Percentiles rank a stretch among this genome's conserved stretches.
Conservation (phyloP, 495 filamentous ascomycete genomes). For the Penicillium waksmanii region DNA sequence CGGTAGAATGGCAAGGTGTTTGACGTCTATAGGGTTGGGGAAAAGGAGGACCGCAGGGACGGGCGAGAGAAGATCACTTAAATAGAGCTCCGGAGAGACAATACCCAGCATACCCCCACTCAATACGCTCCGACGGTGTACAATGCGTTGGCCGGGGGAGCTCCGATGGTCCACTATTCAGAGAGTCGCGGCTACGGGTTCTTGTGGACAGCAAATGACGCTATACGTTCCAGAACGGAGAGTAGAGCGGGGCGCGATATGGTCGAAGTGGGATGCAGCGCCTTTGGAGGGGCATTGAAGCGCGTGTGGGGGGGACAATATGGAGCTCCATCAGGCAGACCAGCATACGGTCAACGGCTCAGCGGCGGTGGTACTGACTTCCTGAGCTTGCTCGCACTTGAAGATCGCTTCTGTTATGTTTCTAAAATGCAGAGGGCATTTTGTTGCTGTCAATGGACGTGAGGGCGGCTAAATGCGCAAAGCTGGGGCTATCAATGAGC, state of each 20-base stretch:
- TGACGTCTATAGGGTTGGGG: not conserved
- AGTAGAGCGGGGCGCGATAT: conserved; percentile 8
- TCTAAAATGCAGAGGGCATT: no score
- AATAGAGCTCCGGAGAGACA: conserved; percentile 18
- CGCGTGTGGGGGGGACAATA: not conserved
- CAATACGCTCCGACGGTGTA: conserved; percentile 17
- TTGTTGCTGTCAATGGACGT: not conserved
- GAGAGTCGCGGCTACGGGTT: conserved; percentile 7
- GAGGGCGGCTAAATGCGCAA: not conserved
- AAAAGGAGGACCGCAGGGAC: not conserved
- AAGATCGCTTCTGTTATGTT: no score
- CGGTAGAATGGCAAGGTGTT: not conserved
- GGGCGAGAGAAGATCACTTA: conserved; percentile 12
- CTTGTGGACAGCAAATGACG: conserved; percentile 18
- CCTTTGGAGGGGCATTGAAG: not conserved
- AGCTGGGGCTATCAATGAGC: not conserved
- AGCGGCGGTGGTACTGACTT: not conserved
- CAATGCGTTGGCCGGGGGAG: conserved; percentile 13
- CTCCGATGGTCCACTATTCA: conserved; percentile 10
- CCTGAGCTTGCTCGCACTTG: not conserved
- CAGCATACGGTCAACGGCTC: not conserved
- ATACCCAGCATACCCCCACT: conserved; percentile 1
- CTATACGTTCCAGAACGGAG: conserved; percentile 13
- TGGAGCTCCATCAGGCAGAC: not conserved
- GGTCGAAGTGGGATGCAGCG: conserved; percentile 9